Percentiles rank a stretch among this genome's conserved stretches.
phyloP scores from a whole-genome alignment of 768 basidiomycete species.

The Termitomyces sp. region DNA sequence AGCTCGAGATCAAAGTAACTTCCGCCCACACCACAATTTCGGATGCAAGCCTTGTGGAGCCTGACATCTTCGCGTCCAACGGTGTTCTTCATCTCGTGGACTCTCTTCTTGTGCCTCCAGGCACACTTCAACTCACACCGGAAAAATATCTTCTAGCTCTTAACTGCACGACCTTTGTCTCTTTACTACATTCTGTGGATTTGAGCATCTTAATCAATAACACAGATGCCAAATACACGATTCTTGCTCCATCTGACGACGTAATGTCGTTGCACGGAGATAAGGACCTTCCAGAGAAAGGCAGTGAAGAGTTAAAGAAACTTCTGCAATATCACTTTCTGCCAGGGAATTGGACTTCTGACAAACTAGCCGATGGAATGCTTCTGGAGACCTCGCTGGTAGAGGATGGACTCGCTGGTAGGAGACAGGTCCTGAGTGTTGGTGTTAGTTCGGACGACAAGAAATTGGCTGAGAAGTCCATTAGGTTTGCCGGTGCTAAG shows the following conservation, averaged over 20 bases:
- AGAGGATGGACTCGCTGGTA: constrained; percentile 65
- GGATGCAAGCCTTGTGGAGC: constrained; percentile 57
- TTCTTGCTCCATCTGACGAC: constrained; percentile 89
- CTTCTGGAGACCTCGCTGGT: constrained; percentile 77
- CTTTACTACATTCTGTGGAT: constrained; percentile 79
- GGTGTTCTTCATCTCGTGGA: constrained; percentile 92
- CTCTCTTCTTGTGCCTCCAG: constrained; percentile 73
- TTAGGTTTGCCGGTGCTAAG: constrained; percentile 82
- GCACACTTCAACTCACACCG: constrained; percentile 77
- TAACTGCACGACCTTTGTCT: constrained; percentile 89
- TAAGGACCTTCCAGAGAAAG: constrained; percentile 57
- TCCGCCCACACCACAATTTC: constrained; percentile 54
- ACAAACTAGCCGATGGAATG: constrained; percentile 69
- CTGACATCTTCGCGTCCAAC: constrained; percentile 90
- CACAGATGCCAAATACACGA: constrained; percentile 70
- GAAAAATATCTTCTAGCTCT: constrained; percentile 94
- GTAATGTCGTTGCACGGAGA: constrained; percentile 60
- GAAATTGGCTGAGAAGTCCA: constrained; percentile 45
- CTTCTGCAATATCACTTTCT: constrained; percentile 89
- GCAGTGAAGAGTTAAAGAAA: constrained; percentile 66
- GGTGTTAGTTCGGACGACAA: constrained; percentile 53
- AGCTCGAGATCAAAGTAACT: constrained; percentile 56
- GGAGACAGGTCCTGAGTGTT: constrained; percentile 67
- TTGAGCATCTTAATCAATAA: constrained; percentile 70
- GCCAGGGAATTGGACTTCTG: constrained; percentile 70